Percentiles rank a stretch among this genome's conserved stretches.
Evolutionary conservation across 78 protist genomes (phyloP).

Genomic region (Fonticula alba): DNA sequence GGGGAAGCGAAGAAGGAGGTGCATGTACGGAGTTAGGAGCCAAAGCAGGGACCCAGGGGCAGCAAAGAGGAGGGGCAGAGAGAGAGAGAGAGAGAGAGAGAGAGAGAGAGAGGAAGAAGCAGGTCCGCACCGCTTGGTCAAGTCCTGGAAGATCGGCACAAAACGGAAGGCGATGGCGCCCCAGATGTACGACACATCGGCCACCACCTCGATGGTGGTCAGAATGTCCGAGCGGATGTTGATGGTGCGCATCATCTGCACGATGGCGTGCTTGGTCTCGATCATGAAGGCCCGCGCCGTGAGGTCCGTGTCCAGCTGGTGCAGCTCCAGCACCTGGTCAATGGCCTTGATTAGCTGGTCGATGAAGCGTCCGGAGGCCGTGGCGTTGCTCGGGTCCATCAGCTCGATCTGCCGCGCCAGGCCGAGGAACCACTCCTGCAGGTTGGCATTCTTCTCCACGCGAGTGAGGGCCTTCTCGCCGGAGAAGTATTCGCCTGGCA

Average conservation of each 20-base stretch:
- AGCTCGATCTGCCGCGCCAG: conserved; percentile 38
- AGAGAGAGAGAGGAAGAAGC: no score
- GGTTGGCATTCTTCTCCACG: conserved; percentile 52
- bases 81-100: no score
- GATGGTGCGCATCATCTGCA: conserved; percentile 71
- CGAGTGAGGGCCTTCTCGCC: conserved; percentile 69
- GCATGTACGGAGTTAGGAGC: conserved; percentile 1
- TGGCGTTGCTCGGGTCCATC: conserved; percentile 46
- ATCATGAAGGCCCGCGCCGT: conserved; percentile 63
- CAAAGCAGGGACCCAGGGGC: no score
- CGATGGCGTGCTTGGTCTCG: conserved; percentile 50
- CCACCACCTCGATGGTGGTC: conserved; percentile 33
- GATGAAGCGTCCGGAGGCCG: conserved; percentile 69
- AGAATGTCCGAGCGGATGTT: conserved; percentile 27
- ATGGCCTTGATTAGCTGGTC: conserved; percentile 67
- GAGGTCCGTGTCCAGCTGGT: conserved; percentile 56
- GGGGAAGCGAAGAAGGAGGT: background rate
- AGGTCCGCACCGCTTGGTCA: no score
- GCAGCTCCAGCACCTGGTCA: conserved; percentile 78
- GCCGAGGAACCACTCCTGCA: conserved; percentile 66
- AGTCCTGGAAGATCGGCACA: background rate
- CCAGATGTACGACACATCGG: conserved; percentile 86
- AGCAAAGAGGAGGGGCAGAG: no score
- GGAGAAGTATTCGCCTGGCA: conserved; percentile 47
- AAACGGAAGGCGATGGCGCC: conserved; percentile 34